Conservation (phyloP, 179 eudicot genomes). For the Beta corolliflora region DNA sequence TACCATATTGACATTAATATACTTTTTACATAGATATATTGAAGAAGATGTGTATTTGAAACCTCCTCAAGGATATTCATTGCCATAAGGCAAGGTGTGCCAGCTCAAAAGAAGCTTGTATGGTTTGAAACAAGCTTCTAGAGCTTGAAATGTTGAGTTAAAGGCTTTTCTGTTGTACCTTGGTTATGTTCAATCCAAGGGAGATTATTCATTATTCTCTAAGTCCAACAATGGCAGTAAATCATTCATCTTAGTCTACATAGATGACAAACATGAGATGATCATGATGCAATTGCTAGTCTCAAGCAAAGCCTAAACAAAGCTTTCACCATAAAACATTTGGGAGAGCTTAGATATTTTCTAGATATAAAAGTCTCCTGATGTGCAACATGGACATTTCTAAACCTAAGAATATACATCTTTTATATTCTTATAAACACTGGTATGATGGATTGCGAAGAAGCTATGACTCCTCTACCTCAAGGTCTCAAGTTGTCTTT, state of each 20-base stretch:
- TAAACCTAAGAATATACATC: neutral
- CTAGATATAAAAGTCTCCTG: neutral
- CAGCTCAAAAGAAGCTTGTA: neutral
- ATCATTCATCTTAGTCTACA: no score
- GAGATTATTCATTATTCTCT: neutral
- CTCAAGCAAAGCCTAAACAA: neutral
- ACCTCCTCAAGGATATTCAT: no score
- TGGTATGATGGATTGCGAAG: no score
- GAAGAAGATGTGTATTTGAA: no score
- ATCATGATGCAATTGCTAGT: neutral
- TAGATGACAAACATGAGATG: no score
- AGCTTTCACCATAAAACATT: neutral
- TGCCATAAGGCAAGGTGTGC: neutral
- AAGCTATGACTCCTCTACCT: neutral
- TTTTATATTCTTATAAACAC: no score
- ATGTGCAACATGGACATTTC: neutral
- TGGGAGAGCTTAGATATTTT: neutral
- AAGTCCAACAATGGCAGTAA: no score
- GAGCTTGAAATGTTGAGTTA: neutral
- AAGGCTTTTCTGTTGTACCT: neutral
- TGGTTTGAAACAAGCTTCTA: neutral
- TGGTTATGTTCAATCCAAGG: neutral
- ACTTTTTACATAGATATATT: no score
- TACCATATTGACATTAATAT: no score
- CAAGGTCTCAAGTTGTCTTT: neutral